Base-by-base conservation (phyloP, 805 yeast species). In the Clavispora carvajalis region DNA sequence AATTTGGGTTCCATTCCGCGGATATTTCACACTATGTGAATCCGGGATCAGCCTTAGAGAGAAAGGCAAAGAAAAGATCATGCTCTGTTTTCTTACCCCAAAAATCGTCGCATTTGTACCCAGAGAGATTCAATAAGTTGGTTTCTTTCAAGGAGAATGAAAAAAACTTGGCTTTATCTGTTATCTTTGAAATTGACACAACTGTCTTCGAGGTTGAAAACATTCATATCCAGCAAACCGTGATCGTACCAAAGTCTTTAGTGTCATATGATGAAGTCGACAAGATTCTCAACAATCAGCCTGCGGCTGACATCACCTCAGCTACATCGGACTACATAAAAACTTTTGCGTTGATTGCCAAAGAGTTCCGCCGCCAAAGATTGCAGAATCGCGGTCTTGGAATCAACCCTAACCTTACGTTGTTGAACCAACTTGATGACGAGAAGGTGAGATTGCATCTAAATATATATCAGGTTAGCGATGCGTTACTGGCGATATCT, bases 11-110 rank as follows among this genome's bases (percentile, higher is more conserved):
- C 56, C 98, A 93, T 60, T 77, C 85, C 34, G 72, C 85, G 23
- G 99, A 93, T 64, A 80, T 84, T 4, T 71, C 95, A 3, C 79
- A 79, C 34, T 86, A 71, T 51, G 63, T 91, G 38, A 79, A 76
- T 49, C 82, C 79, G 30, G 91, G 89, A 12, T 79, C 95, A 0
- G 65, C 79, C 8, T 67, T 91, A 45, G 99, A 93, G 56, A 80
- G 90, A 46, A 89, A 91, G 58, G 85, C 95, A 1, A 85, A 87
- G 62, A 89, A 87, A 66, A 77, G 98, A 58, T 88, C 95, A 1
- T 79, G 91, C 4, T 80, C 96, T 7, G 97, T 91, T 3, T 85
- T 82, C 55, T 73, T 90, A 60, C 93, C 95, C 11, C 96, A 90
- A 58, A 76, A 75, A 45, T 70, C 74, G 22, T 76, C 80, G 33